These are phyloP conservation scores for Phyllosticta paracitricarpa DNA, from an alignment of 2,329 filamentous ascomycete genomes.

Conservation along the genomic window DNA sequence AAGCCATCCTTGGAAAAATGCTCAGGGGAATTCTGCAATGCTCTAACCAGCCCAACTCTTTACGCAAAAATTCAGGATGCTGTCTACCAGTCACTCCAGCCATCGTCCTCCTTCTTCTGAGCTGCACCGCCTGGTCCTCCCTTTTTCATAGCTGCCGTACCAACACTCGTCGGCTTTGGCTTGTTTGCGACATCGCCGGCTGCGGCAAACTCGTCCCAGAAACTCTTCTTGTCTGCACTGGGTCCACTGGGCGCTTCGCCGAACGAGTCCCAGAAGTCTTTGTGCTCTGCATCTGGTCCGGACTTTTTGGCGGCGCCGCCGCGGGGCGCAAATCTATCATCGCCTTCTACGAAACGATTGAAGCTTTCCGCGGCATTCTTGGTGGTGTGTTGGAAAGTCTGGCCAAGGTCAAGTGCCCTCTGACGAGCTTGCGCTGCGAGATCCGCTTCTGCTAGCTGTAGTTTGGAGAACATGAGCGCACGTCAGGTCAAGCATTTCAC, in stretches of 20 bases:
- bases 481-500: not conserved
- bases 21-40: not conserved
- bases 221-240: constrained; percentile 42
- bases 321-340: constrained; percentile 23
- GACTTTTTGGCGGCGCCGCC: constrained; percentile 12
- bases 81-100: constrained; percentile 45
- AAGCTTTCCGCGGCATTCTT: constrained; percentile 70
- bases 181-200: constrained; percentile 23
- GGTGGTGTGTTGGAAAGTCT: constrained; percentile 55
- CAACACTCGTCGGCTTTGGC: constrained; percentile 41
- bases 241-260: constrained; percentile 50
- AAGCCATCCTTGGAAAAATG: not conserved
- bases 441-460: constrained; percentile 61
- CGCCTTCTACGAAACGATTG: constrained; percentile 78
- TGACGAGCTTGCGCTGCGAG: constrained; percentile 49
- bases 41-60: not conserved
- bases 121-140: constrained; percentile 17
- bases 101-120: constrained; percentile 44
- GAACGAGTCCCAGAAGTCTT: constrained; percentile 90
- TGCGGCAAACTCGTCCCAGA: constrained; percentile 40
- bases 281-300: constrained; percentile 39
- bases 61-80: not conserved
- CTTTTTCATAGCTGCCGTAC: constrained; percentile 56
- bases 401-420: constrained; percentile 44
- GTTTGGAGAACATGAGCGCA: not conserved